phyloP scores from a whole-genome alignment of 2,329 filamentous ascomycete species.

The Phyllosticta citriasiana region DNA sequence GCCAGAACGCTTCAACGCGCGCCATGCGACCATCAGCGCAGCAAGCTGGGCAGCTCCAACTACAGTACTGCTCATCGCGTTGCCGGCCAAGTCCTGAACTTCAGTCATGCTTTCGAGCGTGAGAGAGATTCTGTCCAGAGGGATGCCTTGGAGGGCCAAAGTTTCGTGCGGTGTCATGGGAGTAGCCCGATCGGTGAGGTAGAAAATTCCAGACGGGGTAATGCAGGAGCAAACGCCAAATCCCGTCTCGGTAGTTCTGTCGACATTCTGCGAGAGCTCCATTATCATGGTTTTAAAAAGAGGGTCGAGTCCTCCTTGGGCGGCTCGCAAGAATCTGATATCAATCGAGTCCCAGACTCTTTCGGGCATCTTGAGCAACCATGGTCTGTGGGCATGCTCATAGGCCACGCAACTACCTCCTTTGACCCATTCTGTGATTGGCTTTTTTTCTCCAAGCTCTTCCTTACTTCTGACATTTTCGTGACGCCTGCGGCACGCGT shows the following conservation, averaged over 20 bases:
- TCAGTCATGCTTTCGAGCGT: conserved; percentile 48
- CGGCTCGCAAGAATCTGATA: conserved; percentile 45
- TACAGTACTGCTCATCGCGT: conserved; percentile 69
- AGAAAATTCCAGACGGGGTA: conserved; percentile 55
- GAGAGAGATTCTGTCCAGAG: conserved; percentile 52
- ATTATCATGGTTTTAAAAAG: conserved; percentile 45
- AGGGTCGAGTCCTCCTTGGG: conserved; percentile 44
- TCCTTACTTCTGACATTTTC: conserved; percentile 41
- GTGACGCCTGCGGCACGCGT: conserved; percentile 51
- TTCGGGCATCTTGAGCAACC: conserved; percentile 42
- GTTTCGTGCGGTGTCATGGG: conserved; percentile 53
- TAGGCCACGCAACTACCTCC: conserved; percentile 43
- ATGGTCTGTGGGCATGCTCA: conserved; percentile 46
- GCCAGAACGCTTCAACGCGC: not conserved
- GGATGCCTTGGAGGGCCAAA: conserved; percentile 59
- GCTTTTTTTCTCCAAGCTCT: conserved; percentile 44
- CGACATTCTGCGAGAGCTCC: conserved; percentile 65
- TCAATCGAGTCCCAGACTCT: conserved; percentile 60
- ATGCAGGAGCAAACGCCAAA: conserved; percentile 57
- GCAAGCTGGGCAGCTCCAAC: conserved; percentile 54
- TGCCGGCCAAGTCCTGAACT: conserved; percentile 62
- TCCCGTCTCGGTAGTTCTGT: conserved; percentile 42
- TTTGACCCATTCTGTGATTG: conserved; percentile 51
- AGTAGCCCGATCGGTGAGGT: conserved; percentile 50
- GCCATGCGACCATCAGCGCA: conserved; percentile 38